phyloP scores from a whole-genome alignment of 1,284 basidiomycete genomes.

The Mycosarcoma mackinlayi region DNA sequence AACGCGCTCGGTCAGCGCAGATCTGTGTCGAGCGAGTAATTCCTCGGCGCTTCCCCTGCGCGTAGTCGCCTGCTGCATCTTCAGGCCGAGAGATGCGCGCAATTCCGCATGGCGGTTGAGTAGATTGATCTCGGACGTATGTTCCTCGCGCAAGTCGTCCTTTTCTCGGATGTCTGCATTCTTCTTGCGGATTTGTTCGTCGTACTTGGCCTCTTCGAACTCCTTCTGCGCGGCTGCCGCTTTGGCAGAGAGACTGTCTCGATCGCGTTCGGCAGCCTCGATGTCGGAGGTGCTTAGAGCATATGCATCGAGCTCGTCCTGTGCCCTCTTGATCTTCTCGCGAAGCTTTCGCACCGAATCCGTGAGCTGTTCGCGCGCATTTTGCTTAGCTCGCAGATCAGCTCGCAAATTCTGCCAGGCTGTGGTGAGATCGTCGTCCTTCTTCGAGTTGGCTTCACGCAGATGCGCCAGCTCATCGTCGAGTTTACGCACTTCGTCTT shows the following conservation, averaged over 20 bases:
- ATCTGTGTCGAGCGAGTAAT: conserved; percentile 70
- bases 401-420: conserved; percentile 51
- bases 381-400: conserved; percentile 50
- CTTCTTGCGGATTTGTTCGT: conserved; percentile 77
- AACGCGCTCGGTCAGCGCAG: conserved; percentile 76
- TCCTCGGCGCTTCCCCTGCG: conserved; percentile 30
- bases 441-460: conserved; percentile 26
- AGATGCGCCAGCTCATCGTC: conserved; percentile 37
- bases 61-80: conserved; percentile 66
- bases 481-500: conserved; percentile 43
- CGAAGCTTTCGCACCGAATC: conserved; percentile 43
- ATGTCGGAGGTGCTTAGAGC: conserved; percentile 43
- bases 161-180: conserved; percentile 73
- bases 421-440: conserved; percentile 41
- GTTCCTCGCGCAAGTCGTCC: conserved; percentile 78
- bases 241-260: conserved; percentile 35
- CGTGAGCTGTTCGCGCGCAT: conserved; percentile 42
- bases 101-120: conserved; percentile 84
- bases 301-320: conserved; percentile 54
- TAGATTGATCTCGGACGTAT: conserved; percentile 79
- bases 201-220: conserved; percentile 72
- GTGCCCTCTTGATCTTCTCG: conserved; percentile 49
- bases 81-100: conserved; percentile 82
- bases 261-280: conserved; percentile 40
- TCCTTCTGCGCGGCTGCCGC: conserved; percentile 41